These are phyloP conservation scores for Pythium insidiosum DNA, from an alignment of 352 stramenopile species.

Conservation along the genomic window DNA sequence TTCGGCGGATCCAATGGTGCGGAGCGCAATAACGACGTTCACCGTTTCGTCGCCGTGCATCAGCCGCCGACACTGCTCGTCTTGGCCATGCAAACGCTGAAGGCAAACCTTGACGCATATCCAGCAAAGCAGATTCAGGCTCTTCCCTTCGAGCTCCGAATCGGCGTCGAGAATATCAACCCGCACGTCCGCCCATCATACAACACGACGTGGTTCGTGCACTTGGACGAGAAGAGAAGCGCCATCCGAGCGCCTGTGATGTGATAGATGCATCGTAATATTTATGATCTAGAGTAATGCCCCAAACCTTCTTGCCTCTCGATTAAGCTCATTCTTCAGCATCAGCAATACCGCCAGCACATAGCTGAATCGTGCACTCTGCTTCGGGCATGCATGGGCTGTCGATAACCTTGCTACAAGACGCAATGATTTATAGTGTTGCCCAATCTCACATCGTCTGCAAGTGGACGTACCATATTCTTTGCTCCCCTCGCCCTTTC, in stretches of 20 bases:
- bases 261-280: conserved; percentile 27
- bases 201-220: conserved; percentile 59
- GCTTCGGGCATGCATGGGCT: conserved; percentile 83
- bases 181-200: conserved; percentile 45
- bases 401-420: conserved; percentile 71
- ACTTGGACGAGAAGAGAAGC: conserved; percentile 38
- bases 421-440: not conserved
- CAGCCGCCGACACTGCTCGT: conserved; percentile 60
- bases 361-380: conserved; percentile 73
- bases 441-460: no score
- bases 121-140: conserved; percentile 30
- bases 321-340: conserved; percentile 32
- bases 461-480: conserved; percentile 55
- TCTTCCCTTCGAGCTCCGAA: conserved; percentile 51
- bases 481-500: conserved; percentile 88
- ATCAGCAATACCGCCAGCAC: conserved; percentile 48
- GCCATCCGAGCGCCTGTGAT: conserved; percentile 28
- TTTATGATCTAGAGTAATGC: conserved; percentile 34
- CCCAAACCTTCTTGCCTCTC: conserved; percentile 8
- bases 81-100: conserved; percentile 59
- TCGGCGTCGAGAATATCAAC: conserved; percentile 70
- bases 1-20: conserved; percentile 81
- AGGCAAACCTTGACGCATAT: conserved; percentile 30
- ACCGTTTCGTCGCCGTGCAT: conserved; percentile 50
- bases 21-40: conserved; percentile 78